These are phyloP conservation scores for Lophiotrema nucula DNA, from an alignment of 495 filamentous ascomycete species.

Conservation along the genomic window DNA sequence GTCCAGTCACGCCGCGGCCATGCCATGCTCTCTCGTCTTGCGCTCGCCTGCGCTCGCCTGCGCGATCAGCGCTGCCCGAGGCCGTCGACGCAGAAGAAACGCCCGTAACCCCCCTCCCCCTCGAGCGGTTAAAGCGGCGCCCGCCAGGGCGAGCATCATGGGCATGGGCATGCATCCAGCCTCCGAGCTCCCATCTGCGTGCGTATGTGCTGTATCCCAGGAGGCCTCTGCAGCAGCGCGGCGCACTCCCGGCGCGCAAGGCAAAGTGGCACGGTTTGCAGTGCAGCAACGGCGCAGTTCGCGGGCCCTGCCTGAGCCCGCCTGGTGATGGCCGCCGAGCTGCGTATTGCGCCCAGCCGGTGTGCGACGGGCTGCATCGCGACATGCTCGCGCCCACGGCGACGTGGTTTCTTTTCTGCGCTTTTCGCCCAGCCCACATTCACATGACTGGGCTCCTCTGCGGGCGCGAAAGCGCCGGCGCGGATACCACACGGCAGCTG, in stretches of 20 bases:
- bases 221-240: too few relatives aligned
- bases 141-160: neutral
- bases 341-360: too few relatives aligned
- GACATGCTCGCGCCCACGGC: too few relatives aligned
- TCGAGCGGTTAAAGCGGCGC: conserved; percentile 21
- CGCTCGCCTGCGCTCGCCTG: neutral
- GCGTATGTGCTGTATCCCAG: too few relatives aligned
- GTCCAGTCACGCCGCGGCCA: neutral
- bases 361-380: too few relatives aligned
- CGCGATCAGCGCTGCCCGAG: conserved; percentile 8
- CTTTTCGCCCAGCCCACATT: neutral
- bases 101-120: neutral
- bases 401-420: too few relatives aligned
- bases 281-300: too few relatives aligned
- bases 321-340: too few relatives aligned
- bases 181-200: too few relatives aligned
- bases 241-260: too few relatives aligned
- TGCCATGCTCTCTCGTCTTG: neutral
- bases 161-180: neutral
- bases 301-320: too few relatives aligned
- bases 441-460: conserved; percentile 15
- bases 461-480: neutral
- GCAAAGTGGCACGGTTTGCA: too few relatives aligned
- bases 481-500: neutral
- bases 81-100: neutral